Base-by-base conservation (phyloP, 805 yeast species). In the Wickerhamiella allomyrinae region DNA sequence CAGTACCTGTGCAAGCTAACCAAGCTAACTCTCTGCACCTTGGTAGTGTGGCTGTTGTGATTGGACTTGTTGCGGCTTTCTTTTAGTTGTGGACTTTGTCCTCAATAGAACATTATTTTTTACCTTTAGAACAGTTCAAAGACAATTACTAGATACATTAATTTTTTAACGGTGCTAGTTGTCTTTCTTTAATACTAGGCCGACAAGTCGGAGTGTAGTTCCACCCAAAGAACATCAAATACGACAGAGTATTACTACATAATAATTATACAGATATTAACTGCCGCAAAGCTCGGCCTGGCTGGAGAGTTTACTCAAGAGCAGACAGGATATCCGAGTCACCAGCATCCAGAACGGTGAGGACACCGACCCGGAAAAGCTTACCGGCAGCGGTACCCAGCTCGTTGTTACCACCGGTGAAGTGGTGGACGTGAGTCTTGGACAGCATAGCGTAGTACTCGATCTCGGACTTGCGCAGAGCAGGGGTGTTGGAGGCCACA, bases 401-500 rank as follows among this genome's bases (percentile, higher is more conserved):
- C 76, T 89, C 97, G 75, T 89, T 89, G 95, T 89, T 89, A 71
- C 95, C 94, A 77, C 96, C 97, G 73, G 80, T 91, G 94, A 87
- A 91, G 87, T 87, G 93, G 91, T 89, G 87, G 57, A 79, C 80
- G 65, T 76, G 77, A 68, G 95, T 83, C 84, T 87, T 89, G 69
- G 97, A 82, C 70, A 91, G 81, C 98, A 91, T 89, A 66, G 97
- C 96, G 85, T 91, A 91, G 81, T 91, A 91, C 79, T 91, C 98
- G 70, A 91, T 79, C 80, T 91, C 99, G 60, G 97, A 85, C 77
- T 91, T 89, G 81, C 97, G 89, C 71, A 91, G 82, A 63, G 89
- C 94, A 74, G 98, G 98, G 65, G 97, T 91, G 91, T 91, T 91
- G 68, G 93, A 91, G 63, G 99, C 95, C 65, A 91, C 78, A 74